phyloP scores from a whole-genome alignment of 2,329 filamentous ascomycete genomes.

The Pestalotiopsis sp. region DNA sequence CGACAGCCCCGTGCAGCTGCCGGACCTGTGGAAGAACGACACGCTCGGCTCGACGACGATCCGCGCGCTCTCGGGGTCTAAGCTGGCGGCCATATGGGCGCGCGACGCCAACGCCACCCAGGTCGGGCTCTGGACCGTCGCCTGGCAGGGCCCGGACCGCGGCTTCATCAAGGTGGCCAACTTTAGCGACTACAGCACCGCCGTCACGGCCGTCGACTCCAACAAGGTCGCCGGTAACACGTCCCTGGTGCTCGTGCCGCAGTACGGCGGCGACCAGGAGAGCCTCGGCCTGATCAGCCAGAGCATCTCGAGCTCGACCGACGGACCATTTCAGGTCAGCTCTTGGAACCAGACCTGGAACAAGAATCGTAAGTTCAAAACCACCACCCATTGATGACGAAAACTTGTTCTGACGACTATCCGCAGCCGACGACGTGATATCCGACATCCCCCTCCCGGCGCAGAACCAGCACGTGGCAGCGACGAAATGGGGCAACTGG shows the following conservation, averaged over 20 bases:
- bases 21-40: constrained; percentile 20
- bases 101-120: constrained; percentile 17
- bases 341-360: constrained; percentile 14
- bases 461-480: constrained; percentile 20
- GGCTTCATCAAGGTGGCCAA: constrained; percentile 22
- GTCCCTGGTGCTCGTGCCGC: constrained; percentile 21
- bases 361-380: constrained; percentile 16
- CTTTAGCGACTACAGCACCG: constrained; percentile 19
- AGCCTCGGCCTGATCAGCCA: constrained; percentile 11
- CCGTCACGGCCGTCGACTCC: constrained; percentile 13
- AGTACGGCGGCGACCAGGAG: constrained; percentile 17
- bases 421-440: constrained; percentile 18
- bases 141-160: constrained; percentile 19
- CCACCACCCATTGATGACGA: neutral
- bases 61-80: constrained; percentile 11
- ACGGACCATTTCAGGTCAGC: constrained; percentile 9
- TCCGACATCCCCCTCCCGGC: constrained; percentile 15
- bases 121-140: constrained; percentile 19
- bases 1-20: constrained; percentile 12
- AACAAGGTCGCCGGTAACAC: constrained; percentile 17
- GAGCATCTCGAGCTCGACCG: constrained; percentile 11
- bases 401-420: neutral
- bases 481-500: constrained; percentile 21
- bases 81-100: constrained; percentile 22
- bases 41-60: neutral